Percentiles rank a stretch among this genome's conserved stretches.
Conservation (phyloP, 169 alveolate species). For the Theileria parva region DNA sequence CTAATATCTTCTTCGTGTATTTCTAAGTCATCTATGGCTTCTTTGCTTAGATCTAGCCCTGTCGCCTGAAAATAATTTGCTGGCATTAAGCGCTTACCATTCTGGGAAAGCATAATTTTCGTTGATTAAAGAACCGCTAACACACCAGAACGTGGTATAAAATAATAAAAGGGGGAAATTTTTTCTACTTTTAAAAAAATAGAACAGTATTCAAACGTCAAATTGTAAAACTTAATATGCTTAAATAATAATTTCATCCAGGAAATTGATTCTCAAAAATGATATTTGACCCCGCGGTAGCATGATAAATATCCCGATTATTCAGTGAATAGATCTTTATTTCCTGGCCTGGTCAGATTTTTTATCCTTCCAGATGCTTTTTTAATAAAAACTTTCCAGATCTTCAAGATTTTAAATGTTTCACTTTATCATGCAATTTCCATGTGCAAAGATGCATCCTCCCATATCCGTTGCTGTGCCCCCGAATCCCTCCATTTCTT, state of each 20-base stretch:
- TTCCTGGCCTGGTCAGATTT: background rate
- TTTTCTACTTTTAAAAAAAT: background rate
- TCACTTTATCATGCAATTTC: background rate
- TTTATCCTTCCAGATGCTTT: background rate
- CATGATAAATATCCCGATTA: background rate
- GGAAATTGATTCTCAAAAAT: background rate
- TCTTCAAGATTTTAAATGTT: background rate
- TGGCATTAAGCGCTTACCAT: background rate
- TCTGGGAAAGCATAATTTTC: background rate
- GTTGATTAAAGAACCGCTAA: background rate
- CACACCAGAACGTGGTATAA: background rate
- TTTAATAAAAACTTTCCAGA: background rate
- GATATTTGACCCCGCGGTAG: background rate
- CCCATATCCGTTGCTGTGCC: background rate
- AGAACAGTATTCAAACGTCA: background rate
- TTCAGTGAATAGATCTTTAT: background rate
- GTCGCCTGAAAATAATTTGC: background rate
- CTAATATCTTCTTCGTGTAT: background rate
- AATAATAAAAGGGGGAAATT: background rate
- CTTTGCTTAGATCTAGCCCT: background rate
- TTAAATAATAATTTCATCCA: background rate
- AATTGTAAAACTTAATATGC: background rate
- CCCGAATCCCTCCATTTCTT: background rate
- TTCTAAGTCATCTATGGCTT: background rate
- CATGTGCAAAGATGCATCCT: constrained; percentile 14